Evolutionary conservation across 164 flowering plant species (phyloP), one percentile per base, ranked within the genome.

Genomic region (Chloranthus sessilifolius): DNA sequence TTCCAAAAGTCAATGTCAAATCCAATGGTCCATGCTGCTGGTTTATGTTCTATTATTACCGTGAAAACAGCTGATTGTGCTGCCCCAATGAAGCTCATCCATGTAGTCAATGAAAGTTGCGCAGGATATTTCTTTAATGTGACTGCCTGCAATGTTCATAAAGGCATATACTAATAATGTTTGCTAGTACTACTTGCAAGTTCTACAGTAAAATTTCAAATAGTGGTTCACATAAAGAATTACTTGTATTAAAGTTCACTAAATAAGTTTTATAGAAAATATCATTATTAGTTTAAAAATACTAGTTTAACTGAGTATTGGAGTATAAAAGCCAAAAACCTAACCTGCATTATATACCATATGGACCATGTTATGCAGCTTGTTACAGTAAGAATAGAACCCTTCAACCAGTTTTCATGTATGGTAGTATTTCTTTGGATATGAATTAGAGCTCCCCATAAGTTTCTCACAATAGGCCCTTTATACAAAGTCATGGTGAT

Each of bases 331-430:
- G n/a, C n/a, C n/a, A n/a, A n/a, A n/a, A n/a, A n/a, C n/a, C n/a
- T n/a, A n/a, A 82, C 97, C 95, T 86, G 95, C 88, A 86, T 76
- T 24, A 90, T 81, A 63, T 77, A 84, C 79, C 77, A 79, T 4
- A 79, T 54, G n/a, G 95, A 76, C 88, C 83, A 82, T 26, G 85
- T 57, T 33, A 90, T 50, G 69, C 95, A 84, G 80, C 95, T 82
- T 38, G 77, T 63, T 30, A 75, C 70, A 0, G 75, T 59, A 12
- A 90, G 81, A 43, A 82, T 47, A 11, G 95, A 82, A 28, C 97
- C 95, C 64, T 79, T 86, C 26, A 86, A 7, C 97, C 97, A 82
- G 35, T 79, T 31, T 60, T 78, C 75, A 22, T 82, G 83, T 37
- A 55, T 40, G 1, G n/a, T 15, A 15, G 61, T 12, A 22, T 63